Conservation (phyloP, 176 grass and related monocot species). For the Oropetium thomaeum region DNA sequence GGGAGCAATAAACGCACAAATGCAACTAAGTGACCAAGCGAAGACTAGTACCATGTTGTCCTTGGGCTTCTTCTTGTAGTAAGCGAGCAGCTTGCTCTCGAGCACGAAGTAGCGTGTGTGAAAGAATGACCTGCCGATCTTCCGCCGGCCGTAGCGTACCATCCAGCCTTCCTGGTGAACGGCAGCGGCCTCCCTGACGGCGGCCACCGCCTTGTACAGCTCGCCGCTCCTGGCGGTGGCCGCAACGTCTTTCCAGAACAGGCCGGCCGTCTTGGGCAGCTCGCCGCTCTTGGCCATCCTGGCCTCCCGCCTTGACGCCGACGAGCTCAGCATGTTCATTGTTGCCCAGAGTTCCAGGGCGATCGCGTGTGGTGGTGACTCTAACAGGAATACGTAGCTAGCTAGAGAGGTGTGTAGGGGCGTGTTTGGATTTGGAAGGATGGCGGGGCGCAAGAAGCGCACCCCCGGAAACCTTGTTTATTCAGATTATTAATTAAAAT, state of each 20-base stretch:
- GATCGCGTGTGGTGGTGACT: not conserved
- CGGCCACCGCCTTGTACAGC: conserved; percentile 22
- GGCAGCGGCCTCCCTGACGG: conserved; percentile 28
- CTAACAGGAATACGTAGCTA: not conserved
- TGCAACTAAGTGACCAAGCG: not conserved
- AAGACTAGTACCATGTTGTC: conserved; percentile 61
- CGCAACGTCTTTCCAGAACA: conserved; percentile 25
- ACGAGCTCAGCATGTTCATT: conserved; percentile 17
- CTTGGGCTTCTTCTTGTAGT: conserved; percentile 95
- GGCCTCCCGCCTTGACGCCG: conserved; percentile 29
- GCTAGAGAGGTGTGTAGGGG: not conserved
- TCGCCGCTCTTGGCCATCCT: conserved; percentile 13
- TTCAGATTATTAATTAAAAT: not conserved
- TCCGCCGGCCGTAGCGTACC: conserved; percentile 69
- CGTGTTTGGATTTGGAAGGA: not conserved
- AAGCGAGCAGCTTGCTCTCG: conserved; percentile 60
- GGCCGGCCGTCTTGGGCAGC: not conserved
- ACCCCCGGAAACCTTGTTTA: not conserved
- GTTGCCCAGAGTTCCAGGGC: not conserved
- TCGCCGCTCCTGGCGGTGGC: conserved; percentile 29
- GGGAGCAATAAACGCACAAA: not conserved
- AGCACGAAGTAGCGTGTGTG: conserved; percentile 75
- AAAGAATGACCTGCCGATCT: conserved; percentile 59
- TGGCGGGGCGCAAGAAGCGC: conserved; percentile 27
- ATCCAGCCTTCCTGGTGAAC: conserved; percentile 65